These are phyloP conservation scores for Ganoderma lucidum DNA, from an alignment of 1,284 basidiomycete genomes.

Conservation along the genomic window DNA sequence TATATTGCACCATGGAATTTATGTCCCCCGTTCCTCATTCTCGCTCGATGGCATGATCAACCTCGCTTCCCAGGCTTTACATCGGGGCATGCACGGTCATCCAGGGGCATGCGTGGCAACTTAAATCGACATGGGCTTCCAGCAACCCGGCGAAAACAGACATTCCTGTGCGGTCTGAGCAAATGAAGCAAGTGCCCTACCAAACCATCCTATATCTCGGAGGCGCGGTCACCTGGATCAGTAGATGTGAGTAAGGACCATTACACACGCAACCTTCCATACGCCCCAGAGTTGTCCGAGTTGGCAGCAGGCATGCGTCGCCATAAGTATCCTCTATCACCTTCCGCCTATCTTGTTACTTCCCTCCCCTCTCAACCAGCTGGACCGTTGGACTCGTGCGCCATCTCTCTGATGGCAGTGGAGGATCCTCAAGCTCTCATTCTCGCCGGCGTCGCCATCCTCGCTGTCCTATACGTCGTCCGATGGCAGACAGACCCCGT, in stretches of 20 bases:
- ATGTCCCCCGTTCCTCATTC: neutral
- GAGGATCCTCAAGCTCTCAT: neutral
- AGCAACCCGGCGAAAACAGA: neutral
- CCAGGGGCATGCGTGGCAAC: neutral
- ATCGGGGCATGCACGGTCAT: neutral
- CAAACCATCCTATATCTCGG: neutral
- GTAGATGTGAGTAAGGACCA: neutral
- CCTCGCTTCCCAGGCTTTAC: too few species aligned
- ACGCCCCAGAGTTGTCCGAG: too few species aligned
- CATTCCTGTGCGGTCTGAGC: neutral
- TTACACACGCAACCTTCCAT: too few species aligned
- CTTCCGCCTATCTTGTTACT: neutral
- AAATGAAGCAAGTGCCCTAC: neutral
- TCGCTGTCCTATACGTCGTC: neutral
- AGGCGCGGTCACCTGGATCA: neutral
- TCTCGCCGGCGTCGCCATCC: neutral
- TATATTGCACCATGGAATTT: neutral
- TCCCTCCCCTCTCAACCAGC: neutral
- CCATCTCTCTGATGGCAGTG: neutral
- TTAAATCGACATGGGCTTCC: neutral
- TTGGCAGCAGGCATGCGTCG: neutral
- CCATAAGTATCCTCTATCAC: neutral
- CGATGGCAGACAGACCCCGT: slow-evolving; percentile 3
- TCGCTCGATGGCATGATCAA: neutral
- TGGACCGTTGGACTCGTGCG: neutral